phyloP scores from a whole-genome alignment of 345 rosid species.

The Jatropha curcas region DNA sequence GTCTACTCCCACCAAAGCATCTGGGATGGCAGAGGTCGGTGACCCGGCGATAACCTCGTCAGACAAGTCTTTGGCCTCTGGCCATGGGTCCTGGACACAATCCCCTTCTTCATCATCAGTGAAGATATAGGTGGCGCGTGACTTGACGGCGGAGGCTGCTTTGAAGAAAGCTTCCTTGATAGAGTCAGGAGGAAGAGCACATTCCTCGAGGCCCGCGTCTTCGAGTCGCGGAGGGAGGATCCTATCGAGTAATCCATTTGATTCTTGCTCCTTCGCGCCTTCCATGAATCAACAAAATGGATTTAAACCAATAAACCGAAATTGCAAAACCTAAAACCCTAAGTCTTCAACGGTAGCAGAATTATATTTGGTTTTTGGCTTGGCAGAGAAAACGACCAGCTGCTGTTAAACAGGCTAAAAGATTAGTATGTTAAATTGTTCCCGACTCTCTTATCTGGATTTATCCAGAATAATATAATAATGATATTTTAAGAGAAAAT shows the following conservation, averaged over 20 bases:
- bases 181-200: constrained; percentile 64
- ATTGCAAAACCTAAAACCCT: not conserved
- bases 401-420: not conserved
- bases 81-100: constrained; percentile 25
- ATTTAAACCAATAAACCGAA: not conserved
- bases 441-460: constrained; percentile 1
- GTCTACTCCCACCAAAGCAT: constrained; percentile 24
- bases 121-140: constrained; percentile 48
- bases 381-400: not conserved
- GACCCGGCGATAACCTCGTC: constrained; percentile 1
- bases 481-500: not conserved
- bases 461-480: not conserved
- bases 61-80: not conserved
- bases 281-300: constrained; percentile 17
- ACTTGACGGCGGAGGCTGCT: constrained; percentile 60
- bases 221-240: constrained; percentile 63
- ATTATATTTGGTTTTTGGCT: not conserved
- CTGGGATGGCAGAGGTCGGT: not conserved
- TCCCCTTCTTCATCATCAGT: constrained; percentile 8
- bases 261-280: constrained; percentile 6
- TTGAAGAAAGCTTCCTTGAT: constrained; percentile 66
- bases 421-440: not conserved
- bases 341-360: not conserved
- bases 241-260: constrained; percentile 34
- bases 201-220: constrained; percentile 77